phyloP scores from a whole-genome alignment of 495 filamentous ascomycete genomes.

The Durotheca rogersii region DNA sequence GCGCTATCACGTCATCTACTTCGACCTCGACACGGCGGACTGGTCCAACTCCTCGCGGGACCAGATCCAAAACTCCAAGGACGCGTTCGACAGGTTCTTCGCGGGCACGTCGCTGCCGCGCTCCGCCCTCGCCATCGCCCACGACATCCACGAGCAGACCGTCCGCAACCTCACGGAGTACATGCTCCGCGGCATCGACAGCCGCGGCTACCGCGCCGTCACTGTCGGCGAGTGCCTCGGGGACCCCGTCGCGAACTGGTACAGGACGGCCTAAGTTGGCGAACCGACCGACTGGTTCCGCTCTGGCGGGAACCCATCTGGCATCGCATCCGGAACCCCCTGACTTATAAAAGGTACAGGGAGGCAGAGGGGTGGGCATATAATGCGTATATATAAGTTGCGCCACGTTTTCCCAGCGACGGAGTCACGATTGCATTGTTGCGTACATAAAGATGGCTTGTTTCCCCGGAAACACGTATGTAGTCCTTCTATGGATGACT shows the following conservation, averaged over 20 bases:
- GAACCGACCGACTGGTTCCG: no score
- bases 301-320: no score
- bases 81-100: slow-evolving; percentile 53
- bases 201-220: slow-evolving; percentile 52
- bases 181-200: slow-evolving; percentile 56
- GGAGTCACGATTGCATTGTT: no score
- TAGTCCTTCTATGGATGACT: no score
- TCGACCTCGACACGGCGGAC: slow-evolving; percentile 68
- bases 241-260: slow-evolving; percentile 45
- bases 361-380: no score
- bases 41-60: slow-evolving; percentile 57
- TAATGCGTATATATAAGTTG: no score
- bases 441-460: no score
- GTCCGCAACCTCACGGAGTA: slow-evolving; percentile 65
- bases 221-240: slow-evolving; percentile 46
- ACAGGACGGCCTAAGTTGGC: no score
- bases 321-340: no score
- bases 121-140: slow-evolving; percentile 48
- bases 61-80: slow-evolving; percentile 61
- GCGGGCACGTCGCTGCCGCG: slow-evolving; percentile 16
- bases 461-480: no score
- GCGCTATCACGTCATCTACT: slow-evolving; percentile 65
- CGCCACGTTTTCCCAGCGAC: no score
- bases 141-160: slow-evolving; percentile 69
- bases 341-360: no score